phyloP scores from a whole-genome alignment of 2,329 filamentous ascomycete species.

The Remersonia thermophila region DNA sequence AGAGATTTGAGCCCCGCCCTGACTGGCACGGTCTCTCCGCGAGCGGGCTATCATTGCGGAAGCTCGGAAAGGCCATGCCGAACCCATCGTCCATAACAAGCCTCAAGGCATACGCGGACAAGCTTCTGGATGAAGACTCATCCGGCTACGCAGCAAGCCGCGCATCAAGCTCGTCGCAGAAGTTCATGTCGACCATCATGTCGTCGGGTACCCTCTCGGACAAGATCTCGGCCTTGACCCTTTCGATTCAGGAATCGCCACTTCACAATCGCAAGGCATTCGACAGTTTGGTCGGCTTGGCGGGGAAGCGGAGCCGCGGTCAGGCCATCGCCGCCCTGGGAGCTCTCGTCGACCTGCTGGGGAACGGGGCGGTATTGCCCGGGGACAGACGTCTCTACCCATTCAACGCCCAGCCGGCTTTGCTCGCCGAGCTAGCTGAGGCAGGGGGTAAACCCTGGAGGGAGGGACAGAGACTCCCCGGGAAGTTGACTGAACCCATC shows the following conservation, averaged over 20 bases:
- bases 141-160: slow-evolving; percentile 60
- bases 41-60: slow-evolving; percentile 30
- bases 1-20: slow-evolving; percentile 45
- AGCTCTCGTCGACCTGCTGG: slow-evolving; percentile 87
- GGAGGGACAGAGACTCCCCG: slow-evolving; percentile 57
- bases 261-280: slow-evolving; percentile 84
- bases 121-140: slow-evolving; percentile 67
- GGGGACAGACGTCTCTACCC: slow-evolving; percentile 65
- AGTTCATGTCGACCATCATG: slow-evolving; percentile 97
- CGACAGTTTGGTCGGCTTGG: slow-evolving; percentile 68
- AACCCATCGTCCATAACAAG: slow-evolving; percentile 33
- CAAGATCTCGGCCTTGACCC: slow-evolving; percentile 87
- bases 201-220: slow-evolving; percentile 89
- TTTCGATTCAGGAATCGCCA: slow-evolving; percentile 91
- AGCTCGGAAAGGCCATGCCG: slow-evolving; percentile 32
- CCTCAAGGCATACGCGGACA: slow-evolving; percentile 57
- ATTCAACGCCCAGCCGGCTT: slow-evolving; percentile 67
- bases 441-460: slow-evolving; percentile 49
- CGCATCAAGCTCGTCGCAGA: slow-evolving; percentile 75
- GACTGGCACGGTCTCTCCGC: slow-evolving; percentile 43
- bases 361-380: slow-evolving; percentile 76
- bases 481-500: slow-evolving; percentile 60
- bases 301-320: slow-evolving; percentile 86
- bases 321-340: slow-evolving; percentile 88
- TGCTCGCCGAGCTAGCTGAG: slow-evolving; percentile 59